Evolutionary conservation across 148 eudicot genomes (phyloP).

Genomic region (Cornus controversa): DNA sequence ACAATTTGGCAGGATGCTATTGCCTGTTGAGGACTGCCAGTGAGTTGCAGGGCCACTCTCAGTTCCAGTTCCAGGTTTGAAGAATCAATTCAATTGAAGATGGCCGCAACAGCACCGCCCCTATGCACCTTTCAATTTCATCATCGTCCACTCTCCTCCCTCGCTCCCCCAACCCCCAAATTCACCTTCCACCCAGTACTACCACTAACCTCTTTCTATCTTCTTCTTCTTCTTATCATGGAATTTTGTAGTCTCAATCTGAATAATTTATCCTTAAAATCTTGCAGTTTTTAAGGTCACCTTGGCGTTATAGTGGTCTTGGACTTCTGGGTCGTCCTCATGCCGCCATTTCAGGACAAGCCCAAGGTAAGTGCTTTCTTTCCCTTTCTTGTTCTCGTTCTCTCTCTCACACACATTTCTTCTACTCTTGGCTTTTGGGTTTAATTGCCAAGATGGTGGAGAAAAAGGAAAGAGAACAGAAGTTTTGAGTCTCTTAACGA

Average conservation of each 20-base stretch:
- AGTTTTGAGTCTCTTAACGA: not conserved
- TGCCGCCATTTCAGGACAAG: constrained; percentile 11
- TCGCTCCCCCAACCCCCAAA: not conserved
- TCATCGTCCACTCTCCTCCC: not conserved
- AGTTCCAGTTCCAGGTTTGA: not conserved
- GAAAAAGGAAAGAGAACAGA: not conserved
- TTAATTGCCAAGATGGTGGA: not conserved
- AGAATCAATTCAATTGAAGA: no score
- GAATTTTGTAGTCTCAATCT: not conserved
- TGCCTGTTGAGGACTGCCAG: no score
- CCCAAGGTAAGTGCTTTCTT: constrained; percentile 4
- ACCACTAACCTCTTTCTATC: not conserved
- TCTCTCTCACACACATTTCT: not conserved
- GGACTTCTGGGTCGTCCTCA: constrained; percentile 10
- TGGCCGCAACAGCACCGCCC: not conserved
- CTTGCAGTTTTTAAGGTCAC: constrained; percentile 16
- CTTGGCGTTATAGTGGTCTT: not conserved
- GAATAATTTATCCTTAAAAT: not conserved
- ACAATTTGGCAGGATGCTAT: no score
- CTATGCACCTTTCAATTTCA: not conserved
- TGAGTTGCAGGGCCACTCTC: no score
- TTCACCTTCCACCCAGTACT: not conserved
- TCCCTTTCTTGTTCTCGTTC: no score
- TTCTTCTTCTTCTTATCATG: not conserved
- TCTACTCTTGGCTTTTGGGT: not conserved